These are phyloP conservation scores for Euphorbia schlechtendalii DNA, from an alignment of 441 rosid species.

Conservation along the genomic window DNA sequence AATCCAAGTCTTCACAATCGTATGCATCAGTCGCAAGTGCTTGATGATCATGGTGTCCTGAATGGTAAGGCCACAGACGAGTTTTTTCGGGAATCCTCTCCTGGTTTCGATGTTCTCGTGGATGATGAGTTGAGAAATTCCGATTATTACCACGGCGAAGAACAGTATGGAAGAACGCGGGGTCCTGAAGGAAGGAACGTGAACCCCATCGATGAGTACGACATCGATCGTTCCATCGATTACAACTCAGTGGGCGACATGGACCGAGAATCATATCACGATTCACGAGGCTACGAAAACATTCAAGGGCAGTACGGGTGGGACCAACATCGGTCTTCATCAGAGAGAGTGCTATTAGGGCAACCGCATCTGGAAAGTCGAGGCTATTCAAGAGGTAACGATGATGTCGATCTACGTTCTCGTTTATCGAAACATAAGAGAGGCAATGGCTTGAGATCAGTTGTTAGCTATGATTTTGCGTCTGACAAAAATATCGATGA, in stretches of 20 bases:
- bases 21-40: constrained; percentile 39
- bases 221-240: constrained; percentile 39
- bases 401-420: constrained; percentile 59
- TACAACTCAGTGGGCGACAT: constrained; percentile 39
- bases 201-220: constrained; percentile 51
- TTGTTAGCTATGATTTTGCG: constrained; percentile 48
- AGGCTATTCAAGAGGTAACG: constrained; percentile 36
- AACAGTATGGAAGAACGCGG: constrained; percentile 49
- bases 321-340: constrained; percentile 47
- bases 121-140: constrained; percentile 64
- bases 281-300: constrained; percentile 38
- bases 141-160: constrained; percentile 67
- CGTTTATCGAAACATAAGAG: constrained; percentile 63
- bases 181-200: constrained; percentile 51
- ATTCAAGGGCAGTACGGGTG: constrained; percentile 53
- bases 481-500: constrained; percentile 37
- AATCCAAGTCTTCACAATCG: constrained; percentile 32
- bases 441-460: constrained; percentile 63
- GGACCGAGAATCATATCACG: constrained; percentile 37
- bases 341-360: constrained; percentile 42
- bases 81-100: constrained; percentile 72
- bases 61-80: constrained; percentile 68
- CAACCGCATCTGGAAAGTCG: constrained; percentile 45
- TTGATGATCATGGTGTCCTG: constrained; percentile 47
- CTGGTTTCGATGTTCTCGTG: constrained; percentile 97